Percentiles rank a stretch among this genome's conserved stretches.
Evolutionary conservation across 129 eudicot genomes (phyloP).

Genomic region (Tanacetum coccineum): DNA sequence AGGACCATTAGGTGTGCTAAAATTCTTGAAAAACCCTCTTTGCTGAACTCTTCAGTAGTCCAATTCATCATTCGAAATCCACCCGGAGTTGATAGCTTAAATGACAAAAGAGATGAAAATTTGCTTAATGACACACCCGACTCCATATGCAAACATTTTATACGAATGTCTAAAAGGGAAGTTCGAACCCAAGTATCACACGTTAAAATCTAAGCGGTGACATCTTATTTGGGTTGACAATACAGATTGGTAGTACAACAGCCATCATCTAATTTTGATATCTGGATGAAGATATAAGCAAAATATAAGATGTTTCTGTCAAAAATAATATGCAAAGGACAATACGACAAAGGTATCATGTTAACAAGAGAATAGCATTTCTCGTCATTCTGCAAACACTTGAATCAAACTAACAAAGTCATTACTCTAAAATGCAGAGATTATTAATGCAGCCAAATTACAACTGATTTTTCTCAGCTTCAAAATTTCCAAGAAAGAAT

Average conservation of each 20-base stretch:
- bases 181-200: no score
- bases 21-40: no score
- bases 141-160: no score
- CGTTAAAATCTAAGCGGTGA: background rate
- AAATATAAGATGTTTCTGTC: background rate
- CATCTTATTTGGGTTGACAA: background rate
- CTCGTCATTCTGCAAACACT: slow-evolving; percentile 24
- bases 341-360: background rate
- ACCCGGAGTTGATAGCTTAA: no score
- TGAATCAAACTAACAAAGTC: slow-evolving; percentile 20
- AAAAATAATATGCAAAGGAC: background rate
- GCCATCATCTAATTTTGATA: no score
- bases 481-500: slow-evolving; percentile 36
- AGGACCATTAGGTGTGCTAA: no score
- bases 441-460: slow-evolving; percentile 28
- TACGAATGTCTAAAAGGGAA: no score
- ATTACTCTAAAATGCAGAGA: slow-evolving; percentile 28
- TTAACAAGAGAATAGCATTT: background rate
- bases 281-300: background rate
- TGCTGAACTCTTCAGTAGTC: no score
- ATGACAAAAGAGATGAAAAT: no score
- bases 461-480: slow-evolving; percentile 30
- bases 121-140: no score
- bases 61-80: no score
- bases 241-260: no score